These are phyloP conservation scores for Coemansia umbellata DNA, from an alignment of 192 early-diverging fungal genomes.

Conservation along the genomic window DNA sequence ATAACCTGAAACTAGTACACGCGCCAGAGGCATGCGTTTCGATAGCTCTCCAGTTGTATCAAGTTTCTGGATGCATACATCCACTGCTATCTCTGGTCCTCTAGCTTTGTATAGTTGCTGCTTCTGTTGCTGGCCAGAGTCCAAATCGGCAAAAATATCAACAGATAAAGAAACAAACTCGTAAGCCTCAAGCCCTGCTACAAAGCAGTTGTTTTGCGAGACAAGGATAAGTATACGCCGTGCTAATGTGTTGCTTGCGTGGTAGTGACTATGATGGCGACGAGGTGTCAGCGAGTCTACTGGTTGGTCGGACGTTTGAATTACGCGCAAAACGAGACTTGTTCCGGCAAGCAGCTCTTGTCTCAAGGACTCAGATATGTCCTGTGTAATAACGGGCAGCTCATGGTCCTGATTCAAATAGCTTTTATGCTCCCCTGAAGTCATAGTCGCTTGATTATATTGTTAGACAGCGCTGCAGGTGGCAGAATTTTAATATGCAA, in stretches of 20 bases:
- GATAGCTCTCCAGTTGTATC: conserved; percentile 39
- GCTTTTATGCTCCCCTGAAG: too few species aligned
- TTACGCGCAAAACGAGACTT: conserved; percentile 22
- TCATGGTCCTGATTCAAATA: too few species aligned
- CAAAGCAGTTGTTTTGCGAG: conserved; percentile 18
- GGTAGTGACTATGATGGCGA: conserved; percentile 18
- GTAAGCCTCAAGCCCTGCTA: conserved; percentile 38
- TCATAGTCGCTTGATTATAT: too few species aligned
- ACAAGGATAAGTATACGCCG: conserved; percentile 40
- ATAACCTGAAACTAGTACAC: conserved; percentile 38
- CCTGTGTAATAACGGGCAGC: conserved; percentile 6
- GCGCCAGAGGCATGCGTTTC: conserved; percentile 18
- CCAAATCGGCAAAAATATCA: conserved; percentile 1
- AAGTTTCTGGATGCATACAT: conserved; percentile 45
- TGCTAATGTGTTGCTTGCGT: conserved; percentile 22
- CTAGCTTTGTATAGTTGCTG: too few species aligned
- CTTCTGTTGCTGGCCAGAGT: neutral
- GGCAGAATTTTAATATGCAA: too few species aligned
- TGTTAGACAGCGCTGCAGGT: too few species aligned
- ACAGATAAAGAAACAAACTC: conserved; percentile 32
- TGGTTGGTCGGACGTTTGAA: conserved; percentile 28
- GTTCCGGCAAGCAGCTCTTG: conserved; percentile 20
- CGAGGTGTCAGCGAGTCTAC: conserved; percentile 41
- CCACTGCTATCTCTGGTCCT: conserved; percentile 15
- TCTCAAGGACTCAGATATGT: conserved; percentile 26